phyloP scores from a whole-genome alignment of 176 grass and related monocot genomes.

The Aegilops umbellulata region DNA sequence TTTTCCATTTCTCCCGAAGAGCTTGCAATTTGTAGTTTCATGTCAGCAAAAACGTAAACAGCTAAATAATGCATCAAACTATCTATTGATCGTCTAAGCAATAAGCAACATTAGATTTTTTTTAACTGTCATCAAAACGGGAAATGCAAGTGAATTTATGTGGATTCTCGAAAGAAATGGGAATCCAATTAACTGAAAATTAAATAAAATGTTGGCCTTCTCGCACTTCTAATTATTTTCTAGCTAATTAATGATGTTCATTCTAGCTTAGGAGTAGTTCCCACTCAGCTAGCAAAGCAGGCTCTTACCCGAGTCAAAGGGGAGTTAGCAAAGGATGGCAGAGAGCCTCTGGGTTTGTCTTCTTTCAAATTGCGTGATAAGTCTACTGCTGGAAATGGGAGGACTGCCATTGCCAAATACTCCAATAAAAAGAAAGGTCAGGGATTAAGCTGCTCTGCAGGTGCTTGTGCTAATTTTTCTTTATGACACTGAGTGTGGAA shows the following conservation, averaged over 20 bases:
- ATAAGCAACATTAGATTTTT: background rate
- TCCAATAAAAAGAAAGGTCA: conserved; percentile 82
- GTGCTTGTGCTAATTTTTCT: conserved; percentile 22
- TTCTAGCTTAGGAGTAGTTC: conserved; percentile 77
- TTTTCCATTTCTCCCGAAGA: background rate
- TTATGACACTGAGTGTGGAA: background rate
- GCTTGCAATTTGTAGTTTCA: background rate
- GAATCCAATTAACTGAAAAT: background rate
- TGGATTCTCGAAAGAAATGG: background rate
- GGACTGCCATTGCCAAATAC: conserved; percentile 62
- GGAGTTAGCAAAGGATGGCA: conserved; percentile 78
- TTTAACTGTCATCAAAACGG: background rate
- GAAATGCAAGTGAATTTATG: background rate
- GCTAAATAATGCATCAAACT: background rate
- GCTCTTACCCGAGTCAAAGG: conserved; percentile 60
- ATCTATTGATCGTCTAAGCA: background rate
- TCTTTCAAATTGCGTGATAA: conserved; percentile 60
- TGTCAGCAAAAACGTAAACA: background rate
- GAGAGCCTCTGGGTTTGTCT: conserved; percentile 54
- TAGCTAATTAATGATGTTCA: conserved; percentile 1
- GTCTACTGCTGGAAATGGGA: conserved; percentile 47
- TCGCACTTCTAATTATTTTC: background rate
- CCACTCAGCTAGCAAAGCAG: conserved; percentile 63
- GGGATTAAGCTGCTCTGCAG: background rate
- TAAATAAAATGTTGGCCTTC: background rate